These are phyloP conservation scores for Excoecaria cochinchinensis DNA, from an alignment of 345 rosid species.

Conservation along the genomic window DNA sequence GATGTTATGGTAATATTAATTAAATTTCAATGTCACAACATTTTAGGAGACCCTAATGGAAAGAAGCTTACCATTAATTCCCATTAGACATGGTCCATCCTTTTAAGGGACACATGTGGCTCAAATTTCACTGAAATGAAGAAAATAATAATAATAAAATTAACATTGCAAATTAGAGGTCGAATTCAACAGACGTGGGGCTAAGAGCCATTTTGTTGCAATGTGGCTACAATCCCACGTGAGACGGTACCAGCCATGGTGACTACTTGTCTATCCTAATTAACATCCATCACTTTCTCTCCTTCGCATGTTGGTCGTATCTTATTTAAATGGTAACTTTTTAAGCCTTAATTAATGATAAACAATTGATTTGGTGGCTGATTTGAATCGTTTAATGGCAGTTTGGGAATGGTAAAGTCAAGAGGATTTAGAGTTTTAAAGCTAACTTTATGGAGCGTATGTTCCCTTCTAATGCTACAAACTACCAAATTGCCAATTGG, in stretches of 20 bases:
- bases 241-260: constrained; percentile 24
- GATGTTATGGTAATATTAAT: too few species aligned
- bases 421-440: constrained; percentile 21
- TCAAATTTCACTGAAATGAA: too few species aligned
- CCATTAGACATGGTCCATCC: too few species aligned
- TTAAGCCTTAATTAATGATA: not conserved
- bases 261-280: constrained; percentile 21
- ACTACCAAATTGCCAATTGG: not conserved
- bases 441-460: constrained; percentile 21
- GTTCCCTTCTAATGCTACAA: constrained; percentile 37
- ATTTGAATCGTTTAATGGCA: constrained; percentile 8
- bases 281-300: constrained; percentile 27
- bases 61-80: too few species aligned
- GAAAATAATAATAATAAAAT: too few species aligned
- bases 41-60: too few species aligned
- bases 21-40: too few species aligned
- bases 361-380: not conserved
- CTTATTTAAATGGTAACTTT: constrained; percentile 6
- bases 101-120: too few species aligned
- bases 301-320: constrained; percentile 35
- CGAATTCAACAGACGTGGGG: constrained; percentile 15
- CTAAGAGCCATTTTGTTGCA: constrained; percentile 19
- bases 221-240: constrained; percentile 32
- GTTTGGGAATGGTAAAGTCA: not conserved
- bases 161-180: too few species aligned